Percentiles rank a stretch among this genome's conserved stretches.
Conservation (phyloP, 129 eudicot species). For the Chrysanthemum lavandulifolium region DNA sequence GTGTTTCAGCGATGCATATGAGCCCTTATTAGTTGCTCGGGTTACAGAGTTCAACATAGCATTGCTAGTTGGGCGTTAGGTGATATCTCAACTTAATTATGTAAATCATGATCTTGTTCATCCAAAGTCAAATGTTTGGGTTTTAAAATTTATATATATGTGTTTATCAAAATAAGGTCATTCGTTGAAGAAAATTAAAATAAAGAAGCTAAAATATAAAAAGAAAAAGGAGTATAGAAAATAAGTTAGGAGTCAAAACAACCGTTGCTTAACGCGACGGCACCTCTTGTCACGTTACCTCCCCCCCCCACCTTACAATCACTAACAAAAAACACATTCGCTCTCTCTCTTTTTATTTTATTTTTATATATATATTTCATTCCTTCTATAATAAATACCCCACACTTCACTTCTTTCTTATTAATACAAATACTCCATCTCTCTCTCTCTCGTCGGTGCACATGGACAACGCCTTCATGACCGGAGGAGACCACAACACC, state of each 20-base stretch:
- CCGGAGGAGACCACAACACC: slow-evolving; percentile 22
- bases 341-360: slow-evolving; percentile 6
- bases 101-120: too few relatives aligned
- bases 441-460: slow-evolving; percentile 21
- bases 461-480: slow-evolving; percentile 33
- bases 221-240: background rate
- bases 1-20: too few relatives aligned
- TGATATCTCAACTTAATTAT: too few relatives aligned
- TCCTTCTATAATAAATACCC: background rate
- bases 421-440: background rate
- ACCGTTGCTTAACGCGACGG: slow-evolving; percentile 76
- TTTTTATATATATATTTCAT: background rate
- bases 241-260: slow-evolving; percentile 15
- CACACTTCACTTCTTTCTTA: background rate
- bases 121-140: too few relatives aligned
- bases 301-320: slow-evolving; percentile 25
- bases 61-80: too few relatives aligned
- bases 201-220: too few relatives aligned
- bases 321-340: background rate
- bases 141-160: too few relatives aligned
- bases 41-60: too few relatives aligned
- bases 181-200: background rate
- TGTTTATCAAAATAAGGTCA: background rate
- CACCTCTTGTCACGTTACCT: slow-evolving; percentile 36
- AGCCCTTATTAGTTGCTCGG: too few relatives aligned